Base-by-base conservation (phyloP, 2,329 filamentous ascomycete genomes). In the Cadophora malorum region DNA sequence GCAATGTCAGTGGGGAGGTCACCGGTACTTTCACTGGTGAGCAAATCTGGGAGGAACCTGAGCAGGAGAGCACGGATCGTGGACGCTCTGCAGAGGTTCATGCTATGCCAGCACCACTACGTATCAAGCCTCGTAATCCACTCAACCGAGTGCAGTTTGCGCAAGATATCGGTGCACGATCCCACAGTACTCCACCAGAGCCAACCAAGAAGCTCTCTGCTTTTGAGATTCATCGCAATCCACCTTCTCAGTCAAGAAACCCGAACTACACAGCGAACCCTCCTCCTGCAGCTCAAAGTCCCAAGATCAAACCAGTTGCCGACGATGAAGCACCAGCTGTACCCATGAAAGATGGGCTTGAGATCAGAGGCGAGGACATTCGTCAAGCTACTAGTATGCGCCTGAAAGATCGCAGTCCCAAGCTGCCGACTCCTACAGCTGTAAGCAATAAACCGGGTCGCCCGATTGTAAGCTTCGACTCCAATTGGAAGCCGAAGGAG, bases 381-480 rank as follows among this genome's bases (percentile, higher is more conserved):
- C 89, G 93, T 68, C 88, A 92, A 73, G 95, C 95, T 65, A 98
- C 95, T 8, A 96, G 92, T 80, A 96, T 96, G 87, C 91, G 85
- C 78, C 83, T 96, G 71, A 94, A 89, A 78, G 93, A 97, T 79
- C 90, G 94, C 77, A 97, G 94, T 80, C 81, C 89, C 67, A 96
- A 92, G 78, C 84, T 98, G 70, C 95, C 94, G 33, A 95, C 91
- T 76, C 95, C 95, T 72, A 93, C 92, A 65, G 90, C 92, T 76
- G 94, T 98, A 80, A 97, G 94, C 82, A 91, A 97, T 82, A 91
- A 87, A 77, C 91, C 92, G 75, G 93, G 93, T 75, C 89, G 95
- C 78, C 95, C 95, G 71, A 98, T 98, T 84, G 95, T 98, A 85
- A 98, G 95, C 86, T 98, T 98, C 85, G 88, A 97, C 81, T 87